phyloP scores from a whole-genome alignment of 225 moss, liverwort and hornwort species.

The Pseudoscleropodium purum region DNA sequence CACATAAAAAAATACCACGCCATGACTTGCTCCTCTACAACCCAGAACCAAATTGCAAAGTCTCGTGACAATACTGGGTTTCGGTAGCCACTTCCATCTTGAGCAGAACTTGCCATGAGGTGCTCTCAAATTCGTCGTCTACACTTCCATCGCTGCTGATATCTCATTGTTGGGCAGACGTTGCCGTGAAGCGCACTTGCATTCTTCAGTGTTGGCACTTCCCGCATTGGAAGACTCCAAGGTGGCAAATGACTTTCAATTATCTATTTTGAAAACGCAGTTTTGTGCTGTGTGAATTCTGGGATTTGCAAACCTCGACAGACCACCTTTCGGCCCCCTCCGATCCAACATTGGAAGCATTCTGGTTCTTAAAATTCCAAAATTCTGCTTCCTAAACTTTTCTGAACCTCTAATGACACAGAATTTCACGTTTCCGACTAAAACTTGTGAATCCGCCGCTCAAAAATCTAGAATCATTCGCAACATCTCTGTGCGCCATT shows the following conservation, averaged over 20 bases:
- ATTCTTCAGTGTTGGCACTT: not conserved
- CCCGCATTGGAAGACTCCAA: not conserved
- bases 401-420: not conserved
- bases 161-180: not conserved
- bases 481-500: not conserved
- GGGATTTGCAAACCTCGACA: too few species aligned
- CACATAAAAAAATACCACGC: not conserved
- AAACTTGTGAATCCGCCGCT: not conserved
- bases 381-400: not conserved
- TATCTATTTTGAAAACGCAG: not conserved
- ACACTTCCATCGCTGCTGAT: too few species aligned
- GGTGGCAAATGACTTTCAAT: not conserved
- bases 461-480: not conserved
- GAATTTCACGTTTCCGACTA: not conserved
- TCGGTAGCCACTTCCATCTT: not conserved
- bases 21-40: too few species aligned
- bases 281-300: too few species aligned
- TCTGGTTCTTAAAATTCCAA: too few species aligned
- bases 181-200: not conserved
- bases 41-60: not conserved
- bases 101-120: not conserved
- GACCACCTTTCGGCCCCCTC: not conserved
- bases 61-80: not conserved
- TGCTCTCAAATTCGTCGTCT: not conserved
- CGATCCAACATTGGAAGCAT: too few species aligned